A percentile compares a stretch with the other conserved stretches of the same genome.
Evolutionary conservation across 2,329 filamentous ascomycete genomes (phyloP).

Genomic region (Sporothrix pallida): DNA sequence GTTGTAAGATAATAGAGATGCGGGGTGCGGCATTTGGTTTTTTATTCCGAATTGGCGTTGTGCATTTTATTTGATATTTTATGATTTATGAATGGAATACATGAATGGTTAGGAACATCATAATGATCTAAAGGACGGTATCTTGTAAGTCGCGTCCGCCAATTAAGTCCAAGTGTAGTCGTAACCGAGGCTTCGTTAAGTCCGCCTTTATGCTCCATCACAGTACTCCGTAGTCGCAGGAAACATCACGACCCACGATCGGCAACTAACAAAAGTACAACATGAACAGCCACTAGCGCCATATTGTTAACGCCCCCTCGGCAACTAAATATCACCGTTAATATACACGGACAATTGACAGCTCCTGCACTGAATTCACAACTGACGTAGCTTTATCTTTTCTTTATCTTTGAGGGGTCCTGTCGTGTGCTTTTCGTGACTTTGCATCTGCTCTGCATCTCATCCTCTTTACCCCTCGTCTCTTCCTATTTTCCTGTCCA

Average conservation of each 20-base stretch:
- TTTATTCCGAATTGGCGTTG: background rate
- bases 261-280: background rate
- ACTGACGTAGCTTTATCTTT: background rate
- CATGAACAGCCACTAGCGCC: background rate
- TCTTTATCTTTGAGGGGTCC: background rate
- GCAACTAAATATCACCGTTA: background rate
- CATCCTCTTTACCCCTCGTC: background rate
- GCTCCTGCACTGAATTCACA: background rate
- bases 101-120: background rate
- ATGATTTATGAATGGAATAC: background rate
- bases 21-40: background rate
- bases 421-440: background rate
- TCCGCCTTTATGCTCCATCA: background rate
- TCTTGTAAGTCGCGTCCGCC: too few species aligned
- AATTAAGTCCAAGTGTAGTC: background rate
- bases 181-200: background rate
- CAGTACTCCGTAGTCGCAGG: too few species aligned
- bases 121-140: too few species aligned
- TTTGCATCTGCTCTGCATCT: background rate
- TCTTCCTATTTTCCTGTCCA: background rate
- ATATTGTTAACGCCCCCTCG: background rate
- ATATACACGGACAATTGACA: background rate
- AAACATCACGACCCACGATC: background rate
- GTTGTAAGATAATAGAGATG: background rate
- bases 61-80: background rate